These are phyloP conservation scores for Stentor roeselii DNA, from an alignment of 73 alveolate species.

Conservation along the genomic window DNA sequence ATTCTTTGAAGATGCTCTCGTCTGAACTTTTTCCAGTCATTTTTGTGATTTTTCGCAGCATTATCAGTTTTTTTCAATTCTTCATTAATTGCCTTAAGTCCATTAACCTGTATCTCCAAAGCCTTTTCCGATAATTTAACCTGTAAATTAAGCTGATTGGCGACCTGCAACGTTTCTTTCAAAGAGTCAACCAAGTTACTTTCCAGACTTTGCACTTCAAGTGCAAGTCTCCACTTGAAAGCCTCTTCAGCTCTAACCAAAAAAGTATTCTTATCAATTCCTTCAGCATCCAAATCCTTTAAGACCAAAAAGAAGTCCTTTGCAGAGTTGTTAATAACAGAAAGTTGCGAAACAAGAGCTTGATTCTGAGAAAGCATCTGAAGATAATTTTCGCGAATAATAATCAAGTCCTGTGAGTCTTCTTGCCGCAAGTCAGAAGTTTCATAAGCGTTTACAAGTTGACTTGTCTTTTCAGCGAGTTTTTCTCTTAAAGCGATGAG, in stretches of 20 bases:
- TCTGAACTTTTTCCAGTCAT: constrained; percentile 11
- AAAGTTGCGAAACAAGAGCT: neutral
- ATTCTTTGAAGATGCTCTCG: neutral
- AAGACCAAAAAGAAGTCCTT: neutral
- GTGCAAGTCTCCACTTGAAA: neutral
- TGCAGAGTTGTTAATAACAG: neutral
- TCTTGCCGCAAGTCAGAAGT: neutral
- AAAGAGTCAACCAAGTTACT: neutral
- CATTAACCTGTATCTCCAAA: neutral
- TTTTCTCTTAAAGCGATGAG: neutral
- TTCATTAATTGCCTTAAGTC: neutral
- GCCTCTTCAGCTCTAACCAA: neutral
- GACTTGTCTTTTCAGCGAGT: neutral
- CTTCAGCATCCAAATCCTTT: neutral
- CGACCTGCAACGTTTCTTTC: neutral
- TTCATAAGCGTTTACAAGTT: neutral
- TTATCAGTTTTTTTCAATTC: neutral
- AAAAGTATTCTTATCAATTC: neutral
- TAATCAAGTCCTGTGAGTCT: neutral
- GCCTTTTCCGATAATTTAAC: neutral
- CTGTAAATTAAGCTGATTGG: neutral
- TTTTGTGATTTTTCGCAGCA: neutral
- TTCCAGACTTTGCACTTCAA: neutral
- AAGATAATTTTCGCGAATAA: too few relatives aligned
- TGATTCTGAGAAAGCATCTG: neutral